Conservation (phyloP, 2,329 filamentous ascomycete species). For the Botryotinia narcissicola region DNA sequence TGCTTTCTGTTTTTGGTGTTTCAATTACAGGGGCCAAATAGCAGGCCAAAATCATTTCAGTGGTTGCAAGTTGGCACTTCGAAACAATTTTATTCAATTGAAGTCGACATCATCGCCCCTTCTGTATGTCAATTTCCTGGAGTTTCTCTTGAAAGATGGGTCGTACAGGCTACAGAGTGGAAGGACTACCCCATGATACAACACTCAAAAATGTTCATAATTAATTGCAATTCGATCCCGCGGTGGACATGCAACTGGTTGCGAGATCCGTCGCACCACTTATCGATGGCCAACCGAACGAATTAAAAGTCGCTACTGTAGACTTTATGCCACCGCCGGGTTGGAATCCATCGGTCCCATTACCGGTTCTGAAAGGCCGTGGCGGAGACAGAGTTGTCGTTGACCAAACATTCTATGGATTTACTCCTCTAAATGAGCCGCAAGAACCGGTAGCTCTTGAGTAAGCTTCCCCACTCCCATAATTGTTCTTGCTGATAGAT, state of each 20-base stretch:
- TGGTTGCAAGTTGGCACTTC: neutral
- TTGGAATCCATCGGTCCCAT: constrained; percentile 10
- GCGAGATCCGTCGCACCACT: constrained; percentile 17
- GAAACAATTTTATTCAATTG: neutral
- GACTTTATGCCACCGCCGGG: constrained; percentile 16
- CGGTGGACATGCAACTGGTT: neutral
- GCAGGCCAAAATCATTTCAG: neutral
- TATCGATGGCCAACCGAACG: neutral
- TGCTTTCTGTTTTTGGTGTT: neutral
- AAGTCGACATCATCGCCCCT: neutral
- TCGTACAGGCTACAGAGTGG: constrained; percentile 18
- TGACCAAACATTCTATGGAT: constrained; percentile 20
- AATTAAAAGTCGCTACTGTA: constrained; percentile 18
- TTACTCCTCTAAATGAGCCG: constrained; percentile 17
- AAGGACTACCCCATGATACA: constrained; percentile 15
- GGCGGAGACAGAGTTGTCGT: constrained; percentile 14
- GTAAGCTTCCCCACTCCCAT: neutral
- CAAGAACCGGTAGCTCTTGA: constrained; percentile 11
- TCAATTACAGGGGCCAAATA: neutral
- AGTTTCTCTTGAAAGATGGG: neutral
- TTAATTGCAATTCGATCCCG: constrained; percentile 15
- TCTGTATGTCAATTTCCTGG: neutral
- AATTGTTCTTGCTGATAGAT: neutral
- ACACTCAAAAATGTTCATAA: constrained; percentile 12
- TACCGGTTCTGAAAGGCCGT: constrained; percentile 10